Evolutionary conservation across 1,139 yeast species (phyloP).

Genomic region (Saccharomyces hybrid): DNA sequence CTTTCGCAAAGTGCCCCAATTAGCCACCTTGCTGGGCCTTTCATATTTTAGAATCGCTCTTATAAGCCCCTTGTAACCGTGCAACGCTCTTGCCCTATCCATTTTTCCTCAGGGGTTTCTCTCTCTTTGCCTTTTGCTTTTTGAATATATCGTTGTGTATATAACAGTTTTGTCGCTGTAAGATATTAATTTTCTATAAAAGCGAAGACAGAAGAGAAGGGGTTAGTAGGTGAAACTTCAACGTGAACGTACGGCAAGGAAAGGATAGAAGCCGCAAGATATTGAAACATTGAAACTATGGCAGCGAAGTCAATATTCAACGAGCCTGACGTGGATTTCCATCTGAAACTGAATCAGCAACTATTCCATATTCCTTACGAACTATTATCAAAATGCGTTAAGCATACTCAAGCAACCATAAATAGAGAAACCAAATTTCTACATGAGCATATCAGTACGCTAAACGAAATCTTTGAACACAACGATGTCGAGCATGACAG

Average conservation of each 20-base stretch:
- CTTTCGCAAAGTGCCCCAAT: background rate
- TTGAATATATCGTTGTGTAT: background rate
- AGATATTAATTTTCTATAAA: background rate
- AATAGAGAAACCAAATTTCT: conserved; percentile 34
- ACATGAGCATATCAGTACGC: conserved; percentile 37
- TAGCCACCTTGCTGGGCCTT: background rate
- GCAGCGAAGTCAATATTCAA: conserved; percentile 18
- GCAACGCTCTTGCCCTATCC: background rate
- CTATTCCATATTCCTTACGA: conserved; percentile 59
- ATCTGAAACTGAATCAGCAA: conserved; percentile 39
- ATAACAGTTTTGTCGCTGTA: background rate
- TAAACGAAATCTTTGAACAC: conserved; percentile 36
- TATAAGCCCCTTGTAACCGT: background rate
- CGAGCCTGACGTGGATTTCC: conserved; percentile 37
- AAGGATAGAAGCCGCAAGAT: background rate
- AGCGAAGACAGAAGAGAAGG: background rate
- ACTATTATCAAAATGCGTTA: conserved; percentile 51
- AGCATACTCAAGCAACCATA: conserved; percentile 47
- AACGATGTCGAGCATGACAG: conserved; percentile 33
- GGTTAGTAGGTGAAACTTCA: background rate
- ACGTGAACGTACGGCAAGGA: background rate
- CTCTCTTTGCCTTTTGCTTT: background rate
- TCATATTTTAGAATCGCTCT: background rate
- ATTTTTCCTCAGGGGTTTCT: background rate
- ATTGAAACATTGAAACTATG: background rate